Evolutionary conservation across 768 basidiomycete genomes (phyloP).

Genomic region (Hydnum rufescens): DNA sequence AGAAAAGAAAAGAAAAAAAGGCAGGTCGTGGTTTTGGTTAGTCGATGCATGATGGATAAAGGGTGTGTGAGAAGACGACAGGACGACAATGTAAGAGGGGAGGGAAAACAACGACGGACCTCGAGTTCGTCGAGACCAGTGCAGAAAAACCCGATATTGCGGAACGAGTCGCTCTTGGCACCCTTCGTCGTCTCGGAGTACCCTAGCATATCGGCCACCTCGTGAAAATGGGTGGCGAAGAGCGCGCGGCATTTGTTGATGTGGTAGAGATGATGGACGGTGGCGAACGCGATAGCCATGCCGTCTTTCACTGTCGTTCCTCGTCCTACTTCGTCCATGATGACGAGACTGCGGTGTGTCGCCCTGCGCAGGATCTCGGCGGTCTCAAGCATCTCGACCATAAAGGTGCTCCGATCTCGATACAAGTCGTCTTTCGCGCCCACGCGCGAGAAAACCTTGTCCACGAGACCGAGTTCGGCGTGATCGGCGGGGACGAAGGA

Average conservation of each 20-base stretch:
- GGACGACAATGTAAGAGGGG: too few species aligned
- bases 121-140: conserved; percentile 66
- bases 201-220: conserved; percentile 69
- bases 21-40: too few species aligned
- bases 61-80: not conserved
- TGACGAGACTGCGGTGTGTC: conserved; percentile 74
- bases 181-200: conserved; percentile 25
- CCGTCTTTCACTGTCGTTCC: conserved; percentile 89
- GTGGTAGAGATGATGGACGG: conserved; percentile 58
- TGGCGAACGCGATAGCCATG: conserved; percentile 81
- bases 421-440: conserved; percentile 93
- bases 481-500: conserved; percentile 81
- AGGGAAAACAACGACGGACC: conserved; percentile 24
- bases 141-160: conserved; percentile 64
- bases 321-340: conserved; percentile 98
- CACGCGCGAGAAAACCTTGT: conserved; percentile 82
- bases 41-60: not conserved
- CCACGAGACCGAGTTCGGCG: conserved; percentile 68
- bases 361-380: conserved; percentile 76
- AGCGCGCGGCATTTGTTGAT: conserved; percentile 63
- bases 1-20: too few species aligned
- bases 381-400: conserved; percentile 96
- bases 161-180: conserved; percentile 24
- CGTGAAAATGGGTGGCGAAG: conserved; percentile 98
- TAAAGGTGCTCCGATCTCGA: conserved; percentile 85